phyloP scores from a whole-genome alignment of 257 asterid species.

The Cruciata laevipes region DNA sequence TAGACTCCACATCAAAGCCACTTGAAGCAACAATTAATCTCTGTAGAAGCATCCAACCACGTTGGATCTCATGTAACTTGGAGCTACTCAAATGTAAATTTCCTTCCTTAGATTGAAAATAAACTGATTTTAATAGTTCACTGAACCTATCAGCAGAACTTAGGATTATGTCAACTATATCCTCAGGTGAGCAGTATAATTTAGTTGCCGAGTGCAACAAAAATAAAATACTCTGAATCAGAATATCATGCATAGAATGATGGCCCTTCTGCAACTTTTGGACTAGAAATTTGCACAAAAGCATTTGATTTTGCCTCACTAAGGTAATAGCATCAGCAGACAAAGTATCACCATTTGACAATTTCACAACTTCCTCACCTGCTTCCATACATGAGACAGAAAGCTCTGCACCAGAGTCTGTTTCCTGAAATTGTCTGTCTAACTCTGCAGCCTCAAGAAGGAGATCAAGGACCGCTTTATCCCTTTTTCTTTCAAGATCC shows the following conservation, averaged over 20 bases:
- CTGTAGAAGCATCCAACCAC: slow-evolving; percentile 74
- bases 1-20: slow-evolving; percentile 65
- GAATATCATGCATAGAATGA: slow-evolving; percentile 70
- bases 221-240: slow-evolving; percentile 83
- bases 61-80: slow-evolving; percentile 61
- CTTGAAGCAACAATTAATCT: slow-evolving; percentile 85
- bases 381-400: slow-evolving; percentile 41
- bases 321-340: slow-evolving; percentile 90
- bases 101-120: slow-evolving; percentile 56
- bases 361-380: slow-evolving; percentile 35
- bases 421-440: slow-evolving; percentile 49
- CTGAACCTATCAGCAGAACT: slow-evolving; percentile 61
- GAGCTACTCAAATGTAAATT: slow-evolving; percentile 34
- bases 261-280: slow-evolving; percentile 55
- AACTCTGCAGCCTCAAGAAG: slow-evolving; percentile 88
- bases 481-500: slow-evolving; percentile 86
- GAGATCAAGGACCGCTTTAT: slow-evolving; percentile 81
- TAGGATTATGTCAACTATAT: slow-evolving; percentile 74
- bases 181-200: slow-evolving; percentile 60
- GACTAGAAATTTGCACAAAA: slow-evolving; percentile 61
- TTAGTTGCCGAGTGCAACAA: slow-evolving; percentile 86
- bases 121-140: slow-evolving; percentile 39
- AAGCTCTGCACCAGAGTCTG: slow-evolving; percentile 30
- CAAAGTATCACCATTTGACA: slow-evolving; percentile 48
- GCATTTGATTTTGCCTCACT: slow-evolving; percentile 81